Evolutionary conservation across 805 yeast genomes (phyloP).

Genomic region (Ogataea ganodermae): DNA sequence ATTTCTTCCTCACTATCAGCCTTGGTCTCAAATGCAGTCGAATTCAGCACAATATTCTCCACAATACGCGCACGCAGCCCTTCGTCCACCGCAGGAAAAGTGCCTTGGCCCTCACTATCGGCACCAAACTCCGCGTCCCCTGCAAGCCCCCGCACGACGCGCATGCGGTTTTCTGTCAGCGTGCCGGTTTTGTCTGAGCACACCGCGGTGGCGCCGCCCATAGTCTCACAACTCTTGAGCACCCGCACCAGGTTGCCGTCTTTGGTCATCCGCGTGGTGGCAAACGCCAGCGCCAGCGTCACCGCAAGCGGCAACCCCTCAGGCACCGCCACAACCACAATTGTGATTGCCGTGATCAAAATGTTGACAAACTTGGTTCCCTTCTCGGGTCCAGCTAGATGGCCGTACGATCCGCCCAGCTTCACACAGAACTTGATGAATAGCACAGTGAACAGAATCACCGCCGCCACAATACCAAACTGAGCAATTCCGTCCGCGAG

Average conservation of each 20-base stretch:
- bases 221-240: conserved; percentile 91
- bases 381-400: conserved; percentile 63
- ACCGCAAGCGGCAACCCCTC: conserved; percentile 98
- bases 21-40: conserved; percentile 84
- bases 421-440: conserved; percentile 74
- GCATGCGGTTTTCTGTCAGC: conserved; percentile 90
- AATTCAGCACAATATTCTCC: conserved; percentile 72
- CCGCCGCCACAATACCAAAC: conserved; percentile 85
- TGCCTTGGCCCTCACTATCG: conserved; percentile 11
- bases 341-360: conserved; percentile 86
- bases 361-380: conserved; percentile 84
- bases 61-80: conserved; percentile 35
- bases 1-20: conserved; percentile 23
- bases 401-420: conserved; percentile 47
- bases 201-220: conserved; percentile 97
- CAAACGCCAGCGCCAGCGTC: conserved; percentile 94
- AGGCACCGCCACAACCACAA: conserved; percentile 98
- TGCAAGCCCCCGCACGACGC: conserved; percentile 75
- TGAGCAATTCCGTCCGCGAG: conserved; percentile 95
- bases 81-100: conserved; percentile 7
- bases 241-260: conserved; percentile 96
- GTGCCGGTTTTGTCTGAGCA: conserved; percentile 99
- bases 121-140: conserved; percentile 62
- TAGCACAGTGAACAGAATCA: conserved; percentile 75
- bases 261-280: conserved; percentile 96